Conservation (phyloP, 352 stramenopile genomes). For the Globisporangium rhizosaccharum region DNA sequence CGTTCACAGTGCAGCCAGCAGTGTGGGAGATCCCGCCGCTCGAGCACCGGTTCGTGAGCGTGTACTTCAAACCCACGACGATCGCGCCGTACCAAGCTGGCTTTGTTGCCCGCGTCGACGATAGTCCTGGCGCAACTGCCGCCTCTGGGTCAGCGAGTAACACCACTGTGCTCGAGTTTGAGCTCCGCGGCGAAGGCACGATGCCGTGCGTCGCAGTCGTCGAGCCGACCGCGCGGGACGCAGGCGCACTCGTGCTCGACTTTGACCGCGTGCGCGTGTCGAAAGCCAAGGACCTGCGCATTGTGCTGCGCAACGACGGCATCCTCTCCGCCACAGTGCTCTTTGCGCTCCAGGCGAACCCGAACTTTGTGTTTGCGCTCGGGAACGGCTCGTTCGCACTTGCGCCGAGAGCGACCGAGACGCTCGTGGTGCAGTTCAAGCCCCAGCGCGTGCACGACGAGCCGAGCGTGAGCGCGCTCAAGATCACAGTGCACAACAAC, state of each 20-base stretch:
- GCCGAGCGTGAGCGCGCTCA: slow-evolving; percentile 38
- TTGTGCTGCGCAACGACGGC: slow-evolving; percentile 89
- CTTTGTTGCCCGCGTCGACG: slow-evolving; percentile 84
- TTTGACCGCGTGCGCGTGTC: slow-evolving; percentile 78
- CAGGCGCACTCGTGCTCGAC: slow-evolving; percentile 60
- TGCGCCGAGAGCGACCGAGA: slow-evolving; percentile 51
- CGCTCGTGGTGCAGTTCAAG: slow-evolving; percentile 76
- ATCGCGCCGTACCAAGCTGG: slow-evolving; percentile 79
- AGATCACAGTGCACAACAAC: slow-evolving; percentile 90
- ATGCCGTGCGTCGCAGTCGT: slow-evolving; percentile 90
- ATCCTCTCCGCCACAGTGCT: slow-evolving; percentile 89
- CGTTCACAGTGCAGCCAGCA: slow-evolving; percentile 88
- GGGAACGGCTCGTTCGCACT: slow-evolving; percentile 77
- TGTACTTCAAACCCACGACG: slow-evolving; percentile 90
- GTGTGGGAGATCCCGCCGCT: slow-evolving; percentile 92
- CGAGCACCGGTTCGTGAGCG: slow-evolving; percentile 91
- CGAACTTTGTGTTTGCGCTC: slow-evolving; percentile 67
- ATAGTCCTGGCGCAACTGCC: slow-evolving; percentile 33
- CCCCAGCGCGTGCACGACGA: slow-evolving; percentile 75
- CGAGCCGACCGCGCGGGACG: slow-evolving; percentile 69
- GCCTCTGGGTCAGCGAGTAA: slow-evolving; percentile 5
- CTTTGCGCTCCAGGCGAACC: slow-evolving; percentile 81
- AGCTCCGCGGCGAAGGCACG: slow-evolving; percentile 88
- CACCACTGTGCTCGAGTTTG: slow-evolving; percentile 71
- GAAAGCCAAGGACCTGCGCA: slow-evolving; percentile 54